Base-by-base conservation (phyloP, 768 basidiomycete species). In the Kondoa subrosea region DNA sequence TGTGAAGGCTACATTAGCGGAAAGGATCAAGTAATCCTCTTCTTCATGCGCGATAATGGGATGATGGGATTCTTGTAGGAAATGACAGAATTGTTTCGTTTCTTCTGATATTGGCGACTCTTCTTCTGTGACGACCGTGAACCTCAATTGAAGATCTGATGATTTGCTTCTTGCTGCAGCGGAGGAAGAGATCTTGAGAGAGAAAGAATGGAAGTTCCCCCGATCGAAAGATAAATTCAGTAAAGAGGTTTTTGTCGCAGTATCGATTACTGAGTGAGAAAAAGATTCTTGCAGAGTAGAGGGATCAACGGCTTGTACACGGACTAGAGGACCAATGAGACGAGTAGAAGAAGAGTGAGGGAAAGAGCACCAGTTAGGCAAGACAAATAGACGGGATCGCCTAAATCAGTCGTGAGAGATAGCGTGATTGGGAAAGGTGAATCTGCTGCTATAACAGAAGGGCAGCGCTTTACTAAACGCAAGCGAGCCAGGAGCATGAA, bases 121-220 rank as follows among this genome's bases (percentile, higher is more conserved):
- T 50, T 16, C 16, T 63, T 33, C 29, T 27, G 17, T 12, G 2
- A 32, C 16, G 34, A 17, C 29, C 16, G 16, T 27, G 33, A 33
- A 17, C n/a, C 61, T 27, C 16, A 63, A 32, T 63, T 17, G n/a
- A n/a, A 59, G 29, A 16, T 3, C 61, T 32, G 27, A 3, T 27
- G 8, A 16, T 33, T 27, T 21, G 58, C 58, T 60, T 60, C n/a
- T n/a, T 60, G 58, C 27, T 16, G 30, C 27, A 27, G 30, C 30
- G 3, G 34, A 32, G 12, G 61, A 32, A 3, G 14, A 32, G 17
- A 63, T 31, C 4, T 3, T 16, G 29, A 63, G 29, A 16, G 27
- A 27, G 61, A 63, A 63, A 32, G 61, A 32, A 63, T 27, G 30
- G n/a, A 63, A 63, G 15, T 27, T 17, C 34, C 26, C 61, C 34